Evolutionary conservation across 352 stramenopile species (phyloP), one percentile per base, ranked within the genome.

Genomic region (Phytophthora syringae): DNA sequence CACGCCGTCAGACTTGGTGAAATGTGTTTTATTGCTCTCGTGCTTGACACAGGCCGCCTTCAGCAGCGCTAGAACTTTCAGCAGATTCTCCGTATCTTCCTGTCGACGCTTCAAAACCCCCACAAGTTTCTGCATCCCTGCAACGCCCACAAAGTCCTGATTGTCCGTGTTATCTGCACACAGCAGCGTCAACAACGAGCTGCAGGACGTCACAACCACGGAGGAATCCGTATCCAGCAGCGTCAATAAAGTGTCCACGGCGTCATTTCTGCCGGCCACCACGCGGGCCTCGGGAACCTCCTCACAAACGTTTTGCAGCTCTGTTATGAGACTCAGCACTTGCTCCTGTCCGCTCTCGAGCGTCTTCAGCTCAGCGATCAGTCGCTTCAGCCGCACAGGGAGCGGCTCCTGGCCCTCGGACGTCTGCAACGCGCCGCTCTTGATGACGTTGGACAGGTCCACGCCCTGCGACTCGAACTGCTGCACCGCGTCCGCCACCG

Each of bases 401-500:
- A 74, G 56, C 36, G 60, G 36, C 18, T 76, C 59, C 5, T 70
- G 58, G 0, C 63, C 55, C 6, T 54, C 56, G 2, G 24, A 43
- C 16, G 13, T 20, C 10, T 27, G 42, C 20, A 27, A 18, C 1
- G 44, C 52, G 18, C 67, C 48, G 43, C 37, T 69, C 70, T 93
- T 95, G 51, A 94, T 88, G 58, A 94, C 85, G 58, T 90, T 93
- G 44, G 80, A 92, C 22, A 97, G 69, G 64, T 97, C 88, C 37
- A 97, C 88, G 48, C 86, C 86, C 64, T 97, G 87, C 32, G 85
- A 92, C 59, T 87, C 72, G 48, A 97, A 97, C 72, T 97, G 90
- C 61, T 86, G 66, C 28, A 97, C 70, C 1, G 90, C 86, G 37
- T 97, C 90, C 7, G 52, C 60, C 52, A 92, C 76, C 15, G 90